Percentiles rank a stretch among this genome's conserved stretches.
Conservation (phyloP, 768 basidiomycete genomes). For the Lactarius trivialis region DNA sequence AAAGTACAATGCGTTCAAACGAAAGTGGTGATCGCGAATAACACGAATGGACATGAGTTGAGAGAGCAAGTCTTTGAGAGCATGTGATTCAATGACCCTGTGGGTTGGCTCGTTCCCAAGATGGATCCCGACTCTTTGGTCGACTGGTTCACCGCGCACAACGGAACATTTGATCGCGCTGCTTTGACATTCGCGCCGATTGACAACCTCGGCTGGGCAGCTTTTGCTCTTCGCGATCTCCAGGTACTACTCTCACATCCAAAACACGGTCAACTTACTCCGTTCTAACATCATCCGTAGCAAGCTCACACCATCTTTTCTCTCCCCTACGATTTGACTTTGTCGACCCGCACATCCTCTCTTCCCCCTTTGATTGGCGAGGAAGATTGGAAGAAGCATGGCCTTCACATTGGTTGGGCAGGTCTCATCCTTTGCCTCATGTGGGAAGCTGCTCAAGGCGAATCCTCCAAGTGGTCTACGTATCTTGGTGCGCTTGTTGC, state of each 20-base stretch:
- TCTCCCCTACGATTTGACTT: slow-evolving; percentile 68
- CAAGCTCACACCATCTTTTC: slow-evolving; percentile 72
- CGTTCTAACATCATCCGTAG: slow-evolving; percentile 33
- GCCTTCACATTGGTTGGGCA: slow-evolving; percentile 71
- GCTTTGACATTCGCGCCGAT: slow-evolving; percentile 34
- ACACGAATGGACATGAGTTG: neutral
- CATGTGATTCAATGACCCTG: neutral
- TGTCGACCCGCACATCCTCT: slow-evolving; percentile 71
- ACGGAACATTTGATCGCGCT: slow-evolving; percentile 41
- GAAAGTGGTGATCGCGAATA: slow-evolving; percentile 34
- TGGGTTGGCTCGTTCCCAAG: neutral
- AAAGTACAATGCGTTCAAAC: slow-evolving; percentile 45
- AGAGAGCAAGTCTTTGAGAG: neutral
- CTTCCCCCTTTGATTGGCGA: slow-evolving; percentile 55
- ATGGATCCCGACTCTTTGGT: slow-evolving; percentile 28
- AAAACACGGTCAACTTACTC: slow-evolving; percentile 11
- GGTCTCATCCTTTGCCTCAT: slow-evolving; percentile 91
- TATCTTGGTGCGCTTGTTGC: slow-evolving; percentile 55
- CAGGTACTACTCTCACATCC: slow-evolving; percentile 44
- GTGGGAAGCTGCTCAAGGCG: slow-evolving; percentile 77
- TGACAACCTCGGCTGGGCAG: slow-evolving; percentile 56
- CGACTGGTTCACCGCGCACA: slow-evolving; percentile 48
- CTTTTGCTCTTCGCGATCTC: slow-evolving; percentile 62
- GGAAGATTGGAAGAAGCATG: slow-evolving; percentile 54
- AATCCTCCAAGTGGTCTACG: slow-evolving; percentile 56